Conservation (phyloP, 352 stramenopile genomes). For the Pythium insidiosum region DNA sequence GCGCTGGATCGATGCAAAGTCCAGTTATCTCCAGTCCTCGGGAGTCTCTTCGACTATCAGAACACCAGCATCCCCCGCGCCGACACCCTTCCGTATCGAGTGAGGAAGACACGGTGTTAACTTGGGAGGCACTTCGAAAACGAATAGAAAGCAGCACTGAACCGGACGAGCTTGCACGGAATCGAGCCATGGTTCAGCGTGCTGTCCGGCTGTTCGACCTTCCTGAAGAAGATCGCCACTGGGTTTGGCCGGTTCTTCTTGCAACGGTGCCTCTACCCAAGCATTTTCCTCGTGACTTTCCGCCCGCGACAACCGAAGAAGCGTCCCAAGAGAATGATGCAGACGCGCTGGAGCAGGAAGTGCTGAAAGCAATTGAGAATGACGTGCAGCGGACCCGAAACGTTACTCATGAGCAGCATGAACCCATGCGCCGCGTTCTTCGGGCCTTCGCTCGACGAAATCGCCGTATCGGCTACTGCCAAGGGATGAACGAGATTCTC, state of each 20-base stretch:
- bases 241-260: conserved; percentile 71
- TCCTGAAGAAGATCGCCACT: conserved; percentile 55
- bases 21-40: conserved; percentile 40
- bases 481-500: conserved; percentile 84
- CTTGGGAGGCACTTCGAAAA: too few relatives aligned
- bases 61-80: too few relatives aligned
- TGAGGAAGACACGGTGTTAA: not conserved
- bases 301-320: conserved; percentile 3
- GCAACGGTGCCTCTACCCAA: conserved; percentile 25
- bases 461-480: conserved; percentile 72
- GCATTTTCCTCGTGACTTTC: conserved; percentile 20
- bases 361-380: conserved; percentile 75
- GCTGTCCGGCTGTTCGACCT: too few relatives aligned
- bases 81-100: too few relatives aligned
- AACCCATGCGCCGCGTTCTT: conserved; percentile 58
- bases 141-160: too few relatives aligned
- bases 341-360: conserved; percentile 44
- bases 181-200: conserved; percentile 44
- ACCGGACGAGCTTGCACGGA: conserved; percentile 19
- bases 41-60: too few relatives aligned
- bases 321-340: conserved; percentile 4
- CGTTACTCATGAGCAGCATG: conserved; percentile 37
- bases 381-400: conserved; percentile 68
- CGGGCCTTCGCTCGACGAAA: conserved; percentile 69
- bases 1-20: conserved; percentile 21